Conservation (phyloP, 306 rosid genomes). For the Trifolium repens region DNA sequence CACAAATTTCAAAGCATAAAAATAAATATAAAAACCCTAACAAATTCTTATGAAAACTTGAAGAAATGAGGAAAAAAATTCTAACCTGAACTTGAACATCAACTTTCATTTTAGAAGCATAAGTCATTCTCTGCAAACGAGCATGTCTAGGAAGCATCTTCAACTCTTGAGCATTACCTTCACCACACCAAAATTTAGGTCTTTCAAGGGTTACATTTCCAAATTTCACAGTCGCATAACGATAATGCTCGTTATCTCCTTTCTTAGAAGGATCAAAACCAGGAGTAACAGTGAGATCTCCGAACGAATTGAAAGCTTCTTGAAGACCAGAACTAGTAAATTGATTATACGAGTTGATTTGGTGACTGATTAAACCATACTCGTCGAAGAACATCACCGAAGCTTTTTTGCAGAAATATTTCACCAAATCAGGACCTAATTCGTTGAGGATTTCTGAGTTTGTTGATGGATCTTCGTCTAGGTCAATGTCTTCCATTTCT, state of each 20-base stretch:
- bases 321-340: slow-evolving; percentile 63
- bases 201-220: slow-evolving; percentile 70
- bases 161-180: slow-evolving; percentile 57
- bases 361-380: slow-evolving; percentile 88
- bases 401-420: slow-evolving; percentile 57
- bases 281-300: slow-evolving; percentile 71
- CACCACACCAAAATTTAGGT: slow-evolving; percentile 84
- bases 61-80: background rate
- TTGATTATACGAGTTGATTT: slow-evolving; percentile 77
- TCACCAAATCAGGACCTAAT: slow-evolving; percentile 46
- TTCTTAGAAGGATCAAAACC: slow-evolving; percentile 89
- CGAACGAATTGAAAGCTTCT: slow-evolving; percentile 64
- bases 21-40: background rate
- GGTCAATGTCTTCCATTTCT: slow-evolving; percentile 34
- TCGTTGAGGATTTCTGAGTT: slow-evolving; percentile 45
- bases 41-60: background rate
- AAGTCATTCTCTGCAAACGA: slow-evolving; percentile 92
- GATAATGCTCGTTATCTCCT: slow-evolving; percentile 65
- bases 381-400: slow-evolving; percentile 60
- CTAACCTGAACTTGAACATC: slow-evolving; percentile 62
- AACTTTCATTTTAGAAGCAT: slow-evolving; percentile 70
- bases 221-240: slow-evolving; percentile 72
- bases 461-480: background rate
- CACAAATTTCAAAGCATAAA: background rate
- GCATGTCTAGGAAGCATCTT: slow-evolving; percentile 92